Percentiles rank a stretch among this genome's conserved stretches.
Evolutionary conservation across 768 basidiomycete species (phyloP).

Genomic region (Hericium rajendrae): DNA sequence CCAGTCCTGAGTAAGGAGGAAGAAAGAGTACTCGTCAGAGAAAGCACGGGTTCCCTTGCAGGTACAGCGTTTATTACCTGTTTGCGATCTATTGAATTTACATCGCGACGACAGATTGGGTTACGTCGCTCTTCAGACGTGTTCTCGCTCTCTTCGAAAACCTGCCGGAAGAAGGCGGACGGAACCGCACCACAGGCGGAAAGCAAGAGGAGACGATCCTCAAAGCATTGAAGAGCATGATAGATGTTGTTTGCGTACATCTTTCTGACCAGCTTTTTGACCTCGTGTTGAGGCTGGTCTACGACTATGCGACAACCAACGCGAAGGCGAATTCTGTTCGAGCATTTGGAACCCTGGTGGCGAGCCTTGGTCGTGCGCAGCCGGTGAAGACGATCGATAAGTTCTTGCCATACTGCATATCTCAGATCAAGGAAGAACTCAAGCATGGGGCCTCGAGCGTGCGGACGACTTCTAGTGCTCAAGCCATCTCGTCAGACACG

Average conservation of each 20-base stretch:
- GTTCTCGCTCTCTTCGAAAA: constrained; percentile 83
- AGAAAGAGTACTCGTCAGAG: constrained; percentile 62
- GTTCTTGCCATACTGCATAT: constrained; percentile 70
- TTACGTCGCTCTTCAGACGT: constrained; percentile 65
- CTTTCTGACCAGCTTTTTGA: constrained; percentile 74
- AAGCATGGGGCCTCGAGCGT: constrained; percentile 85
- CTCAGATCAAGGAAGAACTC: constrained; percentile 76
- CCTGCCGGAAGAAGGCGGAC: constrained; percentile 90
- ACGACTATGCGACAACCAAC: constrained; percentile 81
- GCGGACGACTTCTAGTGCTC: constrained; percentile 67
- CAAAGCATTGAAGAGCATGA: constrained; percentile 69
- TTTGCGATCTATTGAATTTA: background rate
- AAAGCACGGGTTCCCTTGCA: constrained; percentile 72
- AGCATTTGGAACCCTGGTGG: constrained; percentile 81
- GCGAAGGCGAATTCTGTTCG: constrained; percentile 86
- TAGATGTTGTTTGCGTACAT: constrained; percentile 76
- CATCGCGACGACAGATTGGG: constrained; percentile 50
- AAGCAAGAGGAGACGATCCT: constrained; percentile 71
- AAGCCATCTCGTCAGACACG: constrained; percentile 72
- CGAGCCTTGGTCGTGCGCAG: constrained; percentile 70
- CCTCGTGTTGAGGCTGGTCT: constrained; percentile 75
- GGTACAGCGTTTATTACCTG: constrained; percentile 30
- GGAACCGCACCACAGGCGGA: constrained; percentile 77
- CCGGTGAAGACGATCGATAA: constrained; percentile 69
- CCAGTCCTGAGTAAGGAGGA: constrained; percentile 48